phyloP scores from a whole-genome alignment of 2,329 filamentous ascomycete genomes.

The Fusarium longipes region DNA sequence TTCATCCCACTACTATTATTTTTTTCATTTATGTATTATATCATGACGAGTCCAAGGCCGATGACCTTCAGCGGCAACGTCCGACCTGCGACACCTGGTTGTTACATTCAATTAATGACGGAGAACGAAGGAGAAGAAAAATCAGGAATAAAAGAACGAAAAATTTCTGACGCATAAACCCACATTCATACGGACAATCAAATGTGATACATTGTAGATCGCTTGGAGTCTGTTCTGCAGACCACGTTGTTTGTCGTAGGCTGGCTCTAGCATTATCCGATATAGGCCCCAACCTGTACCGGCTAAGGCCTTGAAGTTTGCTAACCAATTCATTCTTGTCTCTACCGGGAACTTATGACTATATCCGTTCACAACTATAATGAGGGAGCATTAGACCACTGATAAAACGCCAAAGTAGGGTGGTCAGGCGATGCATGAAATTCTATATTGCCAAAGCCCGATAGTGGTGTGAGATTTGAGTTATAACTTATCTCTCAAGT shows the following conservation, averaged over 20 bases:
- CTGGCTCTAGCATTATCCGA: neutral
- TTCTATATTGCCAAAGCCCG: neutral
- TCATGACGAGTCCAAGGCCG: conserved; percentile 25
- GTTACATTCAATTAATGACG: conserved; percentile 32
- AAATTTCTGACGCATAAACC: conserved; percentile 6
- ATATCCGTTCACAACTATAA: neutral
- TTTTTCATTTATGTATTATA: conserved; percentile 35
- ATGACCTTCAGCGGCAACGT: conserved; percentile 8
- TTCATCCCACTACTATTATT: conserved; percentile 12
- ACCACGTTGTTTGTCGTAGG: neutral
- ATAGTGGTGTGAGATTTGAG: neutral
- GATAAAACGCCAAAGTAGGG: neutral
- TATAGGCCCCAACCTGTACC: neutral
- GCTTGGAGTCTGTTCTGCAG: too few relatives aligned
- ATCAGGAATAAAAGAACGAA: conserved; percentile 27
- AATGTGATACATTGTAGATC: neutral
- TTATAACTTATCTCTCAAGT: too few relatives aligned
- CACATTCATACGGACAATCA: neutral
- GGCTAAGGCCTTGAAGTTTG: neutral
- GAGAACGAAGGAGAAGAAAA: conserved; percentile 14
- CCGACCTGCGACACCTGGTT: conserved; percentile 4
- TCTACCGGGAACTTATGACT: neutral
- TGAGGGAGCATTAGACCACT: too few relatives aligned
- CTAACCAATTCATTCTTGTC: neutral
- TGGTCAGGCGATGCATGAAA: neutral